Percentiles rank a stretch among this genome's conserved stretches.
Conservation (phyloP, 1,139 yeast species). For the Starmera stellimalicola region DNA sequence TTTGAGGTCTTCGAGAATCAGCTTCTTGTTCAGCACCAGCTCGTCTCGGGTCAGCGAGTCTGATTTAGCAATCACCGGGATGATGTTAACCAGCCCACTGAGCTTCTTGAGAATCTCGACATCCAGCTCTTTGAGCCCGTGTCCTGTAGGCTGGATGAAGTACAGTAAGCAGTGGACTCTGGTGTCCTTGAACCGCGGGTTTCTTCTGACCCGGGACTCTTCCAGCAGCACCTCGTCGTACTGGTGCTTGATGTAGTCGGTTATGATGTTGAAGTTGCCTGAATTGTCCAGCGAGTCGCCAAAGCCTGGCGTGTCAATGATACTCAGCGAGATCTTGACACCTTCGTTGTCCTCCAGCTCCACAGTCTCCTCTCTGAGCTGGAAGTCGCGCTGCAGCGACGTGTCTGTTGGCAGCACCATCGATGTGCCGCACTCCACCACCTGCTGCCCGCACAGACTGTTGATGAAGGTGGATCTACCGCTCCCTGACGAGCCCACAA, state of each 20-base stretch:
- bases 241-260: constrained; percentile 66
- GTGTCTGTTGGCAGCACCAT: constrained; percentile 35
- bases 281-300: constrained; percentile 68
- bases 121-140: constrained; percentile 68
- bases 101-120: constrained; percentile 70
- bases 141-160: constrained; percentile 68
- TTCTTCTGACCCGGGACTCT: constrained; percentile 84
- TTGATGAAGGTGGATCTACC: constrained; percentile 84
- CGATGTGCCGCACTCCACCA: constrained; percentile 43
- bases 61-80: constrained; percentile 82
- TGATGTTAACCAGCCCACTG: constrained; percentile 73
- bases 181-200: constrained; percentile 71
- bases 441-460: constrained; percentile 83
- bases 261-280: constrained; percentile 49
- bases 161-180: constrained; percentile 68
- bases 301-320: constrained; percentile 75
- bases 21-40: constrained; percentile 54
- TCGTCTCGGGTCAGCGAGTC: constrained; percentile 80
- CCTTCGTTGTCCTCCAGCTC: constrained; percentile 76
- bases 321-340: constrained; percentile 51
- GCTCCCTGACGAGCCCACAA: constrained; percentile 70
- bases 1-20: constrained; percentile 63
- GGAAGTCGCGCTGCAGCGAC: constrained; percentile 34
- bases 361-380: constrained; percentile 38
- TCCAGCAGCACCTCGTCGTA: constrained; percentile 86